A percentile compares a stretch with the other conserved stretches of the same genome.
Conservation (phyloP, 1,284 basidiomycete species). For the Microbotryum lychnidis-dioicae region DNA sequence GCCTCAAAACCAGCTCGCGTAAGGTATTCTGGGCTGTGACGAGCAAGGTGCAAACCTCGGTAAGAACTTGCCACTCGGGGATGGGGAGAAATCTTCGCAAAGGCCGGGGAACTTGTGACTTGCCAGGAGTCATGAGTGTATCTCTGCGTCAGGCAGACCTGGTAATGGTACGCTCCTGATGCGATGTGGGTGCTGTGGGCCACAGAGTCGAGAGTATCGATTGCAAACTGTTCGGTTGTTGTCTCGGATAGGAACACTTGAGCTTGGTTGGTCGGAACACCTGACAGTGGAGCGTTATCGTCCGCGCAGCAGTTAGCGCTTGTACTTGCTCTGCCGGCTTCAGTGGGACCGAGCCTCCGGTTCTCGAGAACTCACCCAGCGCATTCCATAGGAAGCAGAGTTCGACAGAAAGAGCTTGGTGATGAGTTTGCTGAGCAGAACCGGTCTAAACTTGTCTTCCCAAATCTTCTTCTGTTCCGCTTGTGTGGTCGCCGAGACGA, state of each 20-base stretch:
- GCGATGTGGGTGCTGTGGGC: conserved; percentile 46
- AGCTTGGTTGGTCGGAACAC: conserved; percentile 62
- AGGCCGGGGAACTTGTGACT: neutral
- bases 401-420: conserved; percentile 50
- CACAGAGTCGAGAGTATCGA: conserved; percentile 59
- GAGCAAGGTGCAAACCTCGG: neutral
- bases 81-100: neutral
- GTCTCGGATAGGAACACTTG: conserved; percentile 52
- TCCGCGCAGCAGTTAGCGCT: neutral
- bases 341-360: too few relatives aligned
- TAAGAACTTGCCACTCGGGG: neutral
- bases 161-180: conserved; percentile 59
- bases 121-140: conserved; percentile 28
- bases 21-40: conserved; percentile 59
- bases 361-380: conserved; percentile 48
- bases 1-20: conserved; percentile 57
- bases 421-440: conserved; percentile 59
- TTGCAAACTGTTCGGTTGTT: conserved; percentile 44
- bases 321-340: neutral
- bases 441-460: conserved; percentile 53
- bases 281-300: neutral
- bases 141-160: conserved; percentile 41
- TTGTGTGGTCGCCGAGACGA: conserved; percentile 53
- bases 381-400: conserved; percentile 69
- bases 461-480: conserved; percentile 61